Evolutionary conservation across 108 stramenopile species (phyloP), one percentile per base, ranked within the genome.

Genomic region (Epithemia pelagica): DNA sequence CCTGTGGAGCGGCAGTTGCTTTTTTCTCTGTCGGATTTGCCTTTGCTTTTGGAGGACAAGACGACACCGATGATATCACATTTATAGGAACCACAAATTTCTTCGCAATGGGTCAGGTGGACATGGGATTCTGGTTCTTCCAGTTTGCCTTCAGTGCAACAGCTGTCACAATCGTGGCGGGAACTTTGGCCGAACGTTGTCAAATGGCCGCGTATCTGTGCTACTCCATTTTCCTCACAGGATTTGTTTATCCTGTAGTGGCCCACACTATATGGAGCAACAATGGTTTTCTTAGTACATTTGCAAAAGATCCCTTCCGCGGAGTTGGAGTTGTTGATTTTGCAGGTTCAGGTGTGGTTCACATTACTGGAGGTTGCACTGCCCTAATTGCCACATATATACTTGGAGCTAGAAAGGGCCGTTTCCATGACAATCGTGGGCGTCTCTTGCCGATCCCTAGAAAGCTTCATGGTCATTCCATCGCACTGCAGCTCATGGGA

Each of bases 221-320:
- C 65, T 94, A 90, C 67, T 78, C 85, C 22, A 56, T 84, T 26
- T 37, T 85, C 51, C 64, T 95, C 56, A 78, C 82, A n/a, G 85
- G 82, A n/a, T 89, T 95, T 64, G 87, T 95, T 23, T 96, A 96
- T 78, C 94, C 94, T 0, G 80, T 95, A 7, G 72, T 94, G 37
- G 93, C 79, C 5, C 96, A 94, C 72, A 61, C 87, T 23, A 74
- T 82, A 28, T 96, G 96, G 96, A 75, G 68, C 31, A 65, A 61
- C 61, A 82, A 78, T 56, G 96, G 96, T 15, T 95, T 93, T 69
- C 69, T 94, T 30, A 78, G 80, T 33, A 20, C 89, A 19, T 31
- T 65, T 21, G 63, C 81, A 27, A 92, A 93, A 75, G 61, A 70
- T 1, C 67, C 80, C 23, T 75, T 88, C 28, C 61, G 64, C 18